Evolutionary conservation across 2,329 filamentous ascomycete genomes (phyloP).

Genomic region (Diaporthe sp.): DNA sequence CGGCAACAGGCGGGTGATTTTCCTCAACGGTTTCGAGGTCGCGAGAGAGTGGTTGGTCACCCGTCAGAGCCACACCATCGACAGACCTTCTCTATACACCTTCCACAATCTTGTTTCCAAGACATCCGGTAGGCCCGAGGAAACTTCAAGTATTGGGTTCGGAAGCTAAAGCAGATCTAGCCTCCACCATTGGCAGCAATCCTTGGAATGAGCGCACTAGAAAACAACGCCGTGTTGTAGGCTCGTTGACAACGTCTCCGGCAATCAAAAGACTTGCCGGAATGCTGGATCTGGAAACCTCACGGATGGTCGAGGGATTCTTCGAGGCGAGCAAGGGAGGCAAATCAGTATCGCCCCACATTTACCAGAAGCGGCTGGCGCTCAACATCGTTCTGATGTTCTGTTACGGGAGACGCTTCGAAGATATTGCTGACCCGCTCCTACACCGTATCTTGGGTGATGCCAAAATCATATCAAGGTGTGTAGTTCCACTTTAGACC

Average conservation of each 20-base stretch:
- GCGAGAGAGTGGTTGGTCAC: slow-evolving; percentile 33
- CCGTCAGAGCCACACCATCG: slow-evolving; percentile 19
- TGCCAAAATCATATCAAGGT: slow-evolving; percentile 35
- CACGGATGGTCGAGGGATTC: slow-evolving; percentile 10
- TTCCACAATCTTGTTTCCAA: slow-evolving; percentile 35
- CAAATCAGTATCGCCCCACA: slow-evolving; percentile 27
- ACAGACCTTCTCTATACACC: slow-evolving; percentile 30
- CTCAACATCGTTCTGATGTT: slow-evolving; percentile 34
- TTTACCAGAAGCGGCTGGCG: slow-evolving; percentile 35
- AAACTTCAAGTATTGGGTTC: rapidly evolving
- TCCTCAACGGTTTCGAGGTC: slow-evolving; percentile 30
- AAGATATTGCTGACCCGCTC: slow-evolving; percentile 31
- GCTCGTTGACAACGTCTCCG: slow-evolving; percentile 31
- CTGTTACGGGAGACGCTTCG: slow-evolving; percentile 33
- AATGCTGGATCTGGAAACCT: slow-evolving; percentile 34
- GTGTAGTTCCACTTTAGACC: background rate
- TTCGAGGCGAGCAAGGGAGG: slow-evolving; percentile 21
- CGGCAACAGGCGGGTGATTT: slow-evolving; percentile 25
- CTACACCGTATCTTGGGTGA: slow-evolving; percentile 27
- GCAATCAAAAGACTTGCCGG: slow-evolving; percentile 30
- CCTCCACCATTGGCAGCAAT: slow-evolving; percentile 34
- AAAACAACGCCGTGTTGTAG: slow-evolving; percentile 36
- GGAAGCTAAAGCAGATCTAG: background rate
- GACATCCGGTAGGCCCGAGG: slow-evolving; percentile 21
- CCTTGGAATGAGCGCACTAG: slow-evolving; percentile 36